These are phyloP conservation scores for Ettlia oleoabundans DNA, from an alignment of 139 green algal genomes.

Conservation along the genomic window DNA sequence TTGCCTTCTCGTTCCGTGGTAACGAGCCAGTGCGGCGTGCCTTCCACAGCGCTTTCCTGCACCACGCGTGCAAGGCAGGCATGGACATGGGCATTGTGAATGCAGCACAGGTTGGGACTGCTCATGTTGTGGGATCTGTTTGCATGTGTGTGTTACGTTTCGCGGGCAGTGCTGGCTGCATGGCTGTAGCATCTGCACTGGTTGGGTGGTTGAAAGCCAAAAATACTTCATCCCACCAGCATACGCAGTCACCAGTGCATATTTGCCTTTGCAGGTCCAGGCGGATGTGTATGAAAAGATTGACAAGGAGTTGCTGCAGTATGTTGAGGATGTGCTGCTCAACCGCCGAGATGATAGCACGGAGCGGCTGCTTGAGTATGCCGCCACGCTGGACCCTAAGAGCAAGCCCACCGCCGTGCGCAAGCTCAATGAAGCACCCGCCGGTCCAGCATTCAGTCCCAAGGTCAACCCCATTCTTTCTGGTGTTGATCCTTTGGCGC, in stretches of 20 bases:
- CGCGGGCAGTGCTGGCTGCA: too few species aligned
- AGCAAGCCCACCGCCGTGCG: conserved; percentile 3
- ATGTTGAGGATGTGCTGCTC: conserved; percentile 98
- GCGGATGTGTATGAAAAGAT: conserved; percentile 96
- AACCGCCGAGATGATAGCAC: conserved; percentile 96
- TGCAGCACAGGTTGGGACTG: conserved; percentile 76
- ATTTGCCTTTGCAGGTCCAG: conserved; percentile 67
- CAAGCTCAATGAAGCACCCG: background rate
- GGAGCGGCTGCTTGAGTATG: conserved; percentile 95
- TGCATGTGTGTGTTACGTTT: too few species aligned
- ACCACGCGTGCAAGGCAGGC: conserved; percentile 92
- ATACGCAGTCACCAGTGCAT: background rate
- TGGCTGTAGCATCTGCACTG: too few species aligned
- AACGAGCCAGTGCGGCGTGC: conserved; percentile 94
- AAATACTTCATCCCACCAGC: too few species aligned
- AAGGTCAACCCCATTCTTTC: conserved; percentile 35
- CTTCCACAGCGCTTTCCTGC: conserved; percentile 95
- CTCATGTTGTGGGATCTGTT: too few species aligned
- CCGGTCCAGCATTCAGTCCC: conserved; percentile 12
- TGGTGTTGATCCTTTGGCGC: conserved; percentile 40
- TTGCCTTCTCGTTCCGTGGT: conserved; percentile 98
- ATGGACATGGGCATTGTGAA: conserved; percentile 99
- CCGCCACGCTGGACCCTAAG: conserved; percentile 66
- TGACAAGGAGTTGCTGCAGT: conserved; percentile 96
- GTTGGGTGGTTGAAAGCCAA: too few species aligned